These are phyloP conservation scores for Chamaecyparis obtusa DNA, from an alignment of 75 land plant species.

Conservation along the genomic window DNA sequence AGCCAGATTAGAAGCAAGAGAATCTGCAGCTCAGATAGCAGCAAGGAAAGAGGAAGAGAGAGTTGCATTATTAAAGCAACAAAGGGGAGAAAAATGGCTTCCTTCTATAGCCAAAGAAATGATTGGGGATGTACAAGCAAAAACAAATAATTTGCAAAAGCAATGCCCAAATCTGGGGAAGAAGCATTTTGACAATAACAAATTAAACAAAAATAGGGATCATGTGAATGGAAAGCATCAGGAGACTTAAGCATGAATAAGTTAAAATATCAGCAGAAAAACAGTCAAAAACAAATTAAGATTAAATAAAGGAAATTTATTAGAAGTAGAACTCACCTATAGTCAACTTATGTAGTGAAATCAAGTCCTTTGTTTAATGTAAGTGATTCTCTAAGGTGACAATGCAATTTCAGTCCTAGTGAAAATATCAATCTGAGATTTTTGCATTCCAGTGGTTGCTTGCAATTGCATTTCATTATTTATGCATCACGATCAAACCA, in stretches of 20 bases:
- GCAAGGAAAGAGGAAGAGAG: conserved; percentile 69
- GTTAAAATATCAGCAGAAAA: not conserved
- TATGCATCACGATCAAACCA: not conserved
- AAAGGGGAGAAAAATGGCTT: conserved; percentile 81
- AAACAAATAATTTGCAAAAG: not conserved
- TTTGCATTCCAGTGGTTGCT: not conserved
- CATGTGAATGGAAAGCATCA: not conserved
- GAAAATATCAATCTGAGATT: not conserved
- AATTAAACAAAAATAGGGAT: not conserved
- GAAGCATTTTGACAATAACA: not conserved
- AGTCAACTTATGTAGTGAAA: not conserved
- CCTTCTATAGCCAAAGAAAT: conserved; percentile 64
- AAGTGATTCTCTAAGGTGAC: not conserved
- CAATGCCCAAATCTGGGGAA: not conserved
- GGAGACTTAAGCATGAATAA: not conserved
- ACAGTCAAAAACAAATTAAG: not conserved
- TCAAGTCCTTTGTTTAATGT: not conserved
- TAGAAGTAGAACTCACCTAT: not conserved
- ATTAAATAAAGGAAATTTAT: not conserved
- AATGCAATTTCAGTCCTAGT: not conserved
- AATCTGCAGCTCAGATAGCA: conserved; percentile 49
- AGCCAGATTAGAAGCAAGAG: conserved; percentile 41
- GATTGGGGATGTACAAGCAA: not conserved
- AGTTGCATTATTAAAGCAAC: conserved; percentile 57
- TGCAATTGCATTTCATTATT: not conserved